Evolutionary conservation across 2,329 filamentous ascomycete species (phyloP).

Genomic region (Stylonectria norvegica): DNA sequence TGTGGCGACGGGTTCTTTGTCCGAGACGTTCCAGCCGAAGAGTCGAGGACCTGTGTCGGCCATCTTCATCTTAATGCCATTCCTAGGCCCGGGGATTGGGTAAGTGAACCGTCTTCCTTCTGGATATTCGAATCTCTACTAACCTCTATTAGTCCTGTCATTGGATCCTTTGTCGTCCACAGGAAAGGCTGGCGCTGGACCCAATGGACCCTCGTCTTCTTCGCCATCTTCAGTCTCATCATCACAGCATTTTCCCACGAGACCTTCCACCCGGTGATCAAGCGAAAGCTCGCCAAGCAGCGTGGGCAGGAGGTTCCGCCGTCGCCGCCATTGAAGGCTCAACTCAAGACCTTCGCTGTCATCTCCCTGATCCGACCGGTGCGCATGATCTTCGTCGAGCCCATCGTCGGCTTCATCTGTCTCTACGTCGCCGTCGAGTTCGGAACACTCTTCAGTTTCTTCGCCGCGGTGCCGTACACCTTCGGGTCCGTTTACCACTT

Average conservation of each 20-base stretch:
- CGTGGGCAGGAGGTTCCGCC: conserved; percentile 29
- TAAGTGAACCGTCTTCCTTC: conserved; percentile 24
- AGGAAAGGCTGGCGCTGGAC: conserved; percentile 53
- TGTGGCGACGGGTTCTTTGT: conserved; percentile 47
- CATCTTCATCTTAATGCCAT: conserved; percentile 49
- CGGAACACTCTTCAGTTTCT: conserved; percentile 51
- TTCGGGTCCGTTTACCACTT: conserved; percentile 46
- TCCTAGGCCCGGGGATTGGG: conserved; percentile 51
- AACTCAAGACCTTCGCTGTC: conserved; percentile 35
- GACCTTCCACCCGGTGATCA: conserved; percentile 54
- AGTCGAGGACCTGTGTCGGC: conserved; percentile 41
- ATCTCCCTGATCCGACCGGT: conserved; percentile 49
- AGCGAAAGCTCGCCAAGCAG: conserved; percentile 36
- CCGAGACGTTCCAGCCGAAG: conserved; percentile 45
- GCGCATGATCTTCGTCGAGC: conserved; percentile 59
- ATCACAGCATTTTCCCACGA: conserved; percentile 45
- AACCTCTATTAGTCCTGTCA: conserved; percentile 38
- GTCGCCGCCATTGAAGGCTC: conserved; percentile 20
- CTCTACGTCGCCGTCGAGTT: conserved; percentile 51
- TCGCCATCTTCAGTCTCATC: conserved; percentile 36
- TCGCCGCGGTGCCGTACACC: conserved; percentile 48
- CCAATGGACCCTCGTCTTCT: conserved; percentile 48
- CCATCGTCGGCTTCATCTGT: conserved; percentile 56
- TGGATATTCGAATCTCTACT: conserved; percentile 1
- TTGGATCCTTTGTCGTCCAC: conserved; percentile 46